Evolutionary conservation across 139 green algal species (phyloP).

Genomic region (Nannochloris sp.): DNA sequence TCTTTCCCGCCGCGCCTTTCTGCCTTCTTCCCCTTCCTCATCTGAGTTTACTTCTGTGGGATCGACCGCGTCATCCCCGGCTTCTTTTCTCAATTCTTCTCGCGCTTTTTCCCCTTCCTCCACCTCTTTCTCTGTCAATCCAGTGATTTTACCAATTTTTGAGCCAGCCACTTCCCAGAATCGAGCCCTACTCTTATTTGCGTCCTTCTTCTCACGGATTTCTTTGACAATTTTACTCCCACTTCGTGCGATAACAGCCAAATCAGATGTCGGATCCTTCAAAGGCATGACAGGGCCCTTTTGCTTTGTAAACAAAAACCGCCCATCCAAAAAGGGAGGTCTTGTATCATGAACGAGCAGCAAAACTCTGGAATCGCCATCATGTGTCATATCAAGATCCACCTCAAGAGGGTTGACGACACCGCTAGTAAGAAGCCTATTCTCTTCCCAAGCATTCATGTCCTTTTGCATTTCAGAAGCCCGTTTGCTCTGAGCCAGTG

Average conservation of each 20-base stretch:
- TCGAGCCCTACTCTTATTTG: constrained; percentile 72
- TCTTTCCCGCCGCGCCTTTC: constrained; percentile 35
- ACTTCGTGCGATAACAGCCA: constrained; percentile 85
- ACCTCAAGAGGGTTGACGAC: constrained; percentile 70
- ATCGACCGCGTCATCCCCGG: constrained; percentile 27
- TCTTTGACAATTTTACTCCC: constrained; percentile 55
- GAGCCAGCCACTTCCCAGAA: constrained; percentile 96
- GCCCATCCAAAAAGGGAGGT: constrained; percentile 93
- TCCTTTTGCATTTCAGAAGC: constrained; percentile 80
- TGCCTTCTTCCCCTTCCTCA: constrained; percentile 18
- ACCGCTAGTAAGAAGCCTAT: constrained; percentile 78
- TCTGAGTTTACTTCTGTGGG: constrained; percentile 19
- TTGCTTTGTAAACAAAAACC: constrained; percentile 78
- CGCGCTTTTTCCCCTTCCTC: constrained; percentile 44
- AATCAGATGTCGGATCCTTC: constrained; percentile 89
- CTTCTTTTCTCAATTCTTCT: constrained; percentile 28
- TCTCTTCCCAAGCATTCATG: constrained; percentile 90
- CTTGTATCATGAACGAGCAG: constrained; percentile 96
- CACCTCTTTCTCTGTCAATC: constrained; percentile 74
- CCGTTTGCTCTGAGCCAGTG: constrained; percentile 70
- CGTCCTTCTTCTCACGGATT: constrained; percentile 84
- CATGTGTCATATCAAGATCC: constrained; percentile 72
- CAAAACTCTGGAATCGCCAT: constrained; percentile 71
- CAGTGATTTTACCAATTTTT: constrained; percentile 92
- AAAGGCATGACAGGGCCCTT: constrained; percentile 81